Conservation (phyloP, 176 grass and related monocot species). For the Leersia perrieri region DNA sequence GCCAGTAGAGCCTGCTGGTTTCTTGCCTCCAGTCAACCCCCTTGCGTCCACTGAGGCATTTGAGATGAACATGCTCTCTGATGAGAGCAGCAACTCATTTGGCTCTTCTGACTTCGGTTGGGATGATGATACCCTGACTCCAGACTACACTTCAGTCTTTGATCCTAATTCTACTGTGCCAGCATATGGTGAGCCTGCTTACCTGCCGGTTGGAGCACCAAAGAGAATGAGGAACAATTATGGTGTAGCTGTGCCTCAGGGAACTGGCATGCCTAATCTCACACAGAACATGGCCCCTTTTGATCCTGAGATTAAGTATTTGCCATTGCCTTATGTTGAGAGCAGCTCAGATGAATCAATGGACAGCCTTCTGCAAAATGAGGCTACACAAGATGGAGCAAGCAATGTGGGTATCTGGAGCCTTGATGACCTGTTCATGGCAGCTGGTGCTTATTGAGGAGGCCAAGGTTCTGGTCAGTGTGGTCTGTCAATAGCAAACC, state of each 20-base stretch:
- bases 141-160: conserved; percentile 46
- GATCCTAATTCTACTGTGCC: conserved; percentile 17
- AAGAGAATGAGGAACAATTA: conserved; percentile 60
- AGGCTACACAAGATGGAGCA: conserved; percentile 22
- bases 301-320: conserved; percentile 52
- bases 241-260: conserved; percentile 42
- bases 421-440: conserved; percentile 63
- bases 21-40: conserved; percentile 17
- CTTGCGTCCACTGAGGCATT: conserved; percentile 13
- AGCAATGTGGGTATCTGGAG: conserved; percentile 43
- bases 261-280: conserved; percentile 23
- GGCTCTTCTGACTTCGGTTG: conserved; percentile 49
- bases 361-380: conserved; percentile 38
- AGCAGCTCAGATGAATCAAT: conserved; percentile 53
- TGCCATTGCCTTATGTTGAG: conserved; percentile 39
- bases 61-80: conserved; percentile 45
- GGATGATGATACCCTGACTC: conserved; percentile 45
- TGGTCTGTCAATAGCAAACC: neutral
- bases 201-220: conserved; percentile 27
- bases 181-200: conserved; percentile 25
- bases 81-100: conserved; percentile 57
- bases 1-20: conserved; percentile 21
- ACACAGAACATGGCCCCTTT: conserved; percentile 38
- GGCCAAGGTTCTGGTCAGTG: neutral
- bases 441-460: conserved; percentile 51